These are phyloP conservation scores for Aegilops longissima DNA, from an alignment of 176 grass and related monocot genomes.

Conservation along the genomic window DNA sequence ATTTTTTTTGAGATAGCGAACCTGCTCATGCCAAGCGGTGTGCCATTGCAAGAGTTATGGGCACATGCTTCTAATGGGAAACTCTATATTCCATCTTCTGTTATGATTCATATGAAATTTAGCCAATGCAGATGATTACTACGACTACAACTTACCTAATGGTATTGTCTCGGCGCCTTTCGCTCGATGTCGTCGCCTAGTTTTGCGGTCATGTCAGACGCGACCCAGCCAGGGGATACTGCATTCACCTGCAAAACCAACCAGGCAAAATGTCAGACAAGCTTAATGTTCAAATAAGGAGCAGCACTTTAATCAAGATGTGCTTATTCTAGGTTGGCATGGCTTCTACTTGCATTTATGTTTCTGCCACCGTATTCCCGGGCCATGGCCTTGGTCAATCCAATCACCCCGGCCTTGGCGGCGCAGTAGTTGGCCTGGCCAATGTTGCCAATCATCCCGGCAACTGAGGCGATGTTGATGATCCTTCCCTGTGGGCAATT, in stretches of 20 bases:
- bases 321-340: not conserved
- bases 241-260: conserved; percentile 65
- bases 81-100: too few relatives aligned
- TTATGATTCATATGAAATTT: too few relatives aligned
- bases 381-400: conserved; percentile 86
- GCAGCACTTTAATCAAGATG: not conserved
- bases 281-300: not conserved
- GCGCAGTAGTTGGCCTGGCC: conserved; percentile 97
- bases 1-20: too few relatives aligned
- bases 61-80: not conserved
- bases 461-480: conserved; percentile 87
- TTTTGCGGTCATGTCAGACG: conserved; percentile 83
- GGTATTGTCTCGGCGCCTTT: conserved; percentile 71
- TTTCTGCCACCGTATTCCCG: conserved; percentile 91
- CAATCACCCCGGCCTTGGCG: conserved; percentile 90
- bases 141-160: conserved; percentile 32
- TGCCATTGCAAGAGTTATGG: not conserved
- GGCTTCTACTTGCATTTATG: conserved; percentile 68
- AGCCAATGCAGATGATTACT: not conserved
- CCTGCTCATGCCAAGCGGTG: too few relatives aligned
- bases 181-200: conserved; percentile 71
- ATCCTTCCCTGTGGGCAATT: conserved; percentile 62
- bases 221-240: conserved; percentile 79
- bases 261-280: not conserved
- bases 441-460: conserved; percentile 74